Evolutionary conservation across 169 alveolate genomes (phyloP).

Genomic region (Sarcocystis neurona): DNA sequence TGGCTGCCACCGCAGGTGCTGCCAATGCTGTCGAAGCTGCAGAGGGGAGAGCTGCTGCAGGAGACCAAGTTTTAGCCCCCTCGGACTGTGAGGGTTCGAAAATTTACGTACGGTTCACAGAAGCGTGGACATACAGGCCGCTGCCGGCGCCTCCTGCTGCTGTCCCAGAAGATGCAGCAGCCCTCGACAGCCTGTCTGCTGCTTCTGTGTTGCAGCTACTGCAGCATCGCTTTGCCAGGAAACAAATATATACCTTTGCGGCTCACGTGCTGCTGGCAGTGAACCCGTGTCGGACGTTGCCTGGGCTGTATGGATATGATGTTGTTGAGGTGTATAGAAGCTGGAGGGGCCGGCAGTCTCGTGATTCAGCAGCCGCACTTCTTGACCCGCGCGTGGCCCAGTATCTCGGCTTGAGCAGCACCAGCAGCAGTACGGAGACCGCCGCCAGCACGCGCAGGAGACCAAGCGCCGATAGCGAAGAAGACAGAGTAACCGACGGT

Average conservation of each 20-base stretch:
- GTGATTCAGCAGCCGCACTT: too few species aligned
- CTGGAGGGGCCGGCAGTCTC: too few species aligned
- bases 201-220: conserved; percentile 49
- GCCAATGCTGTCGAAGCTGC: too few species aligned
- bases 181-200: conserved; percentile 41
- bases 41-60: too few species aligned
- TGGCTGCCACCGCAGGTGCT: too few species aligned
- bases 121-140: conserved; percentile 47
- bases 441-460: too few species aligned
- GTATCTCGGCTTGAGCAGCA: too few species aligned
- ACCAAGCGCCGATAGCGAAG: too few species aligned
- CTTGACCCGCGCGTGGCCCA: too few species aligned
- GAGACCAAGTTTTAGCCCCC: too few species aligned
- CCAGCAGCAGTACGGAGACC: conserved; percentile 3
- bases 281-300: conserved; percentile 88
- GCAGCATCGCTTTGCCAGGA: conserved; percentile 38
- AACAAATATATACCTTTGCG: conserved; percentile 90
- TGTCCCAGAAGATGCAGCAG: conserved; percentile 46
- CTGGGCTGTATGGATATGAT: conserved; percentile 60
- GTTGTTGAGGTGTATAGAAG: conserved; percentile 24
- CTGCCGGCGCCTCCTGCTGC: conserved; percentile 53
- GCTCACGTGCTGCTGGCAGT: conserved; percentile 96
- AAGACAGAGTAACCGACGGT: too few species aligned
- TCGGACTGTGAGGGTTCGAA: neutral
- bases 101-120: conserved; percentile 29